A percentile compares a stretch with the other conserved stretches of the same genome.
Conservation (phyloP, 163 green algal species). For the Scenedesmus sp. region DNA sequence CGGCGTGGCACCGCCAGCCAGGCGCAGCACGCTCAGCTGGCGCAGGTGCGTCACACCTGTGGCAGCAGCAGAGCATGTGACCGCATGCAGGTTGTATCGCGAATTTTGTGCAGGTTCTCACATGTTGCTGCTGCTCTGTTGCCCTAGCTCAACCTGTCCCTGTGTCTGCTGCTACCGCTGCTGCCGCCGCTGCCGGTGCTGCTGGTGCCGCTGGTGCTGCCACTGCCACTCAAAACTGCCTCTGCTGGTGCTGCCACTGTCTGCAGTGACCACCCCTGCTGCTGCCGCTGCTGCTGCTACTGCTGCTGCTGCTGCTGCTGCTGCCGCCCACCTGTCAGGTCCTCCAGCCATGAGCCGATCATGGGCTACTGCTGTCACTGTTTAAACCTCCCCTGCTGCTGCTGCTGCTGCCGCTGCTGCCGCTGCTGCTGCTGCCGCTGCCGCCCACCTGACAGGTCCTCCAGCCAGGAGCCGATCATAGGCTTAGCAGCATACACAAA, state of each 20-base stretch:
- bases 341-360: neutral
- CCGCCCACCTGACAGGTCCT: slow-evolving; percentile 1
- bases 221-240: neutral
- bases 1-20: slow-evolving; percentile 28
- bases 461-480: slow-evolving; percentile 19
- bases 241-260: neutral
- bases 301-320: neutral
- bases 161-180: neutral
- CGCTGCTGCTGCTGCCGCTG: neutral
- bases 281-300: neutral
- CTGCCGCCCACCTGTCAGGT: neutral
- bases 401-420: neutral
- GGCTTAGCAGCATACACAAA: slow-evolving; percentile 17
- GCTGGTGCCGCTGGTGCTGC: neutral
- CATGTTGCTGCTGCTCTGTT: neutral
- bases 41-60: slow-evolving; percentile 22
- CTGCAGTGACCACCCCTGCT: neutral
- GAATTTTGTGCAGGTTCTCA: too few relatives aligned
- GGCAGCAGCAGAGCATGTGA: neutral
- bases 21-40: neutral
- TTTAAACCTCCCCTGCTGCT: neutral
- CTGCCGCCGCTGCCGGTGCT: neutral
- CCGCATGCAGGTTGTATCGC: neutral
- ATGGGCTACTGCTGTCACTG: neutral
- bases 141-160: neutral